A percentile compares a stretch with the other conserved stretches of the same genome.
Evolutionary conservation across 148 eudicot genomes (phyloP).

Genomic region (Cornus controversa): DNA sequence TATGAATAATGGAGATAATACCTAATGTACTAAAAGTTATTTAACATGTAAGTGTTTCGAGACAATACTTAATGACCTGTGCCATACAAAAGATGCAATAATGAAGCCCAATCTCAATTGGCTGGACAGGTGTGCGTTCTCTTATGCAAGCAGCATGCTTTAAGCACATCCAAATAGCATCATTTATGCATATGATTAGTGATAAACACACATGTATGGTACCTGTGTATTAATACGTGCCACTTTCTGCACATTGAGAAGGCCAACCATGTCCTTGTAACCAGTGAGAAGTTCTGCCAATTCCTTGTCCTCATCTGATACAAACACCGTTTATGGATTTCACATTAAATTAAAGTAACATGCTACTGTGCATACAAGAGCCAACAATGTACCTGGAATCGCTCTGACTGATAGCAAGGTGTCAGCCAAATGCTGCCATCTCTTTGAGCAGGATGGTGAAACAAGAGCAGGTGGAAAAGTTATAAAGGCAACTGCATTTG

Average conservation of each 20-base stretch:
- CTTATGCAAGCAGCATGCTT: too few relatives aligned
- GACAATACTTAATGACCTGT: neutral
- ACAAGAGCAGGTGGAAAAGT: slow-evolving; percentile 80
- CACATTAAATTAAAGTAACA: too few relatives aligned
- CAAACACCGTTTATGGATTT: neutral
- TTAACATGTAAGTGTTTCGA: neutral
- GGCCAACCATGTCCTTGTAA: slow-evolving; percentile 94
- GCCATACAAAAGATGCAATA: too few relatives aligned
- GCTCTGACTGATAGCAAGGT: slow-evolving; percentile 87
- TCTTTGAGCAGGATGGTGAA: slow-evolving; percentile 67
- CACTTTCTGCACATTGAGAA: slow-evolving; percentile 83
- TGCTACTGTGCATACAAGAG: neutral
- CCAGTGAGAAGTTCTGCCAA: slow-evolving; percentile 82
- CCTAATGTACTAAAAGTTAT: too few relatives aligned
- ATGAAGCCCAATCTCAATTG: too few relatives aligned
- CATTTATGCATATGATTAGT: too few relatives aligned
- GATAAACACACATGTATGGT: neutral
- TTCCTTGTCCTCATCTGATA: slow-evolving; percentile 92
- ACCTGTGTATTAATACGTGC: slow-evolving; percentile 89
- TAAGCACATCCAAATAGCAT: too few relatives aligned
- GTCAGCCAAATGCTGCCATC: slow-evolving; percentile 98
- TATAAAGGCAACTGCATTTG: slow-evolving; percentile 79
- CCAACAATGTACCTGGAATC: slow-evolving; percentile 60
- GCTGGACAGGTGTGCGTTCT: too few relatives aligned
- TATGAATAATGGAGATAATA: neutral